A percentile compares a stretch with the other conserved stretches of the same genome.
phyloP scores from a whole-genome alignment of 129 eudicot genomes.

The Artemisia tridentata region DNA sequence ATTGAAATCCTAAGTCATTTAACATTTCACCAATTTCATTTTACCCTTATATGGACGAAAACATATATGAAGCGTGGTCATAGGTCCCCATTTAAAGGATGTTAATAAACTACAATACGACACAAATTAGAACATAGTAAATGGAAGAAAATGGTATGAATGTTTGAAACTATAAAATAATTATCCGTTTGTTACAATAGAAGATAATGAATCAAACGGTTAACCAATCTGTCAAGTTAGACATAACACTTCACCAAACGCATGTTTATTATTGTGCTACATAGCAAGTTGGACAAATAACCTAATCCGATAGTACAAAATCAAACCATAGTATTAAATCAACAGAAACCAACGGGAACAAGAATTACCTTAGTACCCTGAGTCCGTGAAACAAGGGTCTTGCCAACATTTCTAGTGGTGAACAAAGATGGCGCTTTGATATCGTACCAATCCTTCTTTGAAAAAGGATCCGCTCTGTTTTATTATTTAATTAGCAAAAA shows the following conservation, averaged over 20 bases:
- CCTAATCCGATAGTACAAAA: background rate
- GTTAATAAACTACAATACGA: background rate
- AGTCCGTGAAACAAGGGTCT: conserved; percentile 77
- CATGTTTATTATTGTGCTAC: too few species aligned
- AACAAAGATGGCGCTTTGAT: conserved; percentile 76
- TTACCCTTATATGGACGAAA: background rate
- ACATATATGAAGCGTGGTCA: too few species aligned
- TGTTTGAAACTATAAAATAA: too few species aligned
- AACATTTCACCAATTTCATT: background rate
- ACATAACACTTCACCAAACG: too few species aligned
- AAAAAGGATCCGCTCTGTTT: conserved; percentile 62
- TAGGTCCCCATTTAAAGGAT: background rate
- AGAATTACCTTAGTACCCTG: conserved; percentile 80
- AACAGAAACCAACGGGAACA: background rate
- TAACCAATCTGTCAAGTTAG: too few species aligned
- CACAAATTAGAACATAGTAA: background rate
- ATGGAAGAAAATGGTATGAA: background rate
- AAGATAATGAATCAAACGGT: background rate
- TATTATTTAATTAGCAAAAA: too few species aligned
- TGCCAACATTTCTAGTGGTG: conserved; percentile 56
- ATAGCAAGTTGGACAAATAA: too few species aligned
- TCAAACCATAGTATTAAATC: background rate
- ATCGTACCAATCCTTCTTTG: conserved; percentile 94
- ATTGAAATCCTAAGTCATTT: background rate
- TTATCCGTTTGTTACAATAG: too few species aligned